These are phyloP conservation scores for Clarireedia hainanense DNA, from an alignment of 2,329 filamentous ascomycete genomes.

Conservation along the genomic window DNA sequence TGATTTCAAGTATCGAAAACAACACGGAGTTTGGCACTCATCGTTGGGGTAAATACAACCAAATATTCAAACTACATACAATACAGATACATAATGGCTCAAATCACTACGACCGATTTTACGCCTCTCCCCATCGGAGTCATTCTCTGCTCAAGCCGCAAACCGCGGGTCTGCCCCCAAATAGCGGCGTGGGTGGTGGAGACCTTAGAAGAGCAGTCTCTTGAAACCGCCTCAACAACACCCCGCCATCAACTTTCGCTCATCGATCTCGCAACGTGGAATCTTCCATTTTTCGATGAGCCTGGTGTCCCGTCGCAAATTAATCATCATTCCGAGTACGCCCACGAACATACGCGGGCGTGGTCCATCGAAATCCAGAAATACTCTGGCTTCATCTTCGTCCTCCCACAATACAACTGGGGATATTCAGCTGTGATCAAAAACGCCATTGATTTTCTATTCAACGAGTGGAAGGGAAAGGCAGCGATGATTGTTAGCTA, in stretches of 20 bases:
- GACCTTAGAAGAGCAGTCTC: conserved; percentile 11
- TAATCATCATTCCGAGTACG: conserved; percentile 27
- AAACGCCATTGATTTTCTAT: conserved; percentile 41
- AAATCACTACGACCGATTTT: neutral
- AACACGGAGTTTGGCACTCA: too few species aligned
- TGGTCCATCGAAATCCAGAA: conserved; percentile 32
- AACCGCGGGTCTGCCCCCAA: conserved; percentile 30
- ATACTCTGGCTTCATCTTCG: conserved; percentile 34
- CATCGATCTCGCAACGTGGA: conserved; percentile 32
- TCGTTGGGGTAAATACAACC: too few species aligned
- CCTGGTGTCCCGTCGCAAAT: conserved; percentile 31
- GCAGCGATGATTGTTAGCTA: conserved; percentile 38
- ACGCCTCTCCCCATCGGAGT: neutral
- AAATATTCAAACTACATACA: too few species aligned
- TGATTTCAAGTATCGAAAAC: too few species aligned
- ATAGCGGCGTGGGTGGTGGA: conserved; percentile 29
- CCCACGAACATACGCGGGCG: conserved; percentile 29
- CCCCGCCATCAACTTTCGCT: conserved; percentile 33
- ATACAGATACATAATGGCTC: too few species aligned
- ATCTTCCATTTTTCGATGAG: conserved; percentile 13
- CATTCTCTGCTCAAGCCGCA: conserved; percentile 28
- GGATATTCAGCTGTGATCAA: conserved; percentile 37
- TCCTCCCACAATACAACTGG: conserved; percentile 39
- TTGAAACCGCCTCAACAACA: conserved; percentile 6
- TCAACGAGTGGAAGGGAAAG: conserved; percentile 39